Percentiles rank a stretch among this genome's conserved stretches.
These are phyloP conservation scores for Aspergillus asperescens DNA, from an alignment of 495 filamentous ascomycete species.

Conservation along the genomic window DNA sequence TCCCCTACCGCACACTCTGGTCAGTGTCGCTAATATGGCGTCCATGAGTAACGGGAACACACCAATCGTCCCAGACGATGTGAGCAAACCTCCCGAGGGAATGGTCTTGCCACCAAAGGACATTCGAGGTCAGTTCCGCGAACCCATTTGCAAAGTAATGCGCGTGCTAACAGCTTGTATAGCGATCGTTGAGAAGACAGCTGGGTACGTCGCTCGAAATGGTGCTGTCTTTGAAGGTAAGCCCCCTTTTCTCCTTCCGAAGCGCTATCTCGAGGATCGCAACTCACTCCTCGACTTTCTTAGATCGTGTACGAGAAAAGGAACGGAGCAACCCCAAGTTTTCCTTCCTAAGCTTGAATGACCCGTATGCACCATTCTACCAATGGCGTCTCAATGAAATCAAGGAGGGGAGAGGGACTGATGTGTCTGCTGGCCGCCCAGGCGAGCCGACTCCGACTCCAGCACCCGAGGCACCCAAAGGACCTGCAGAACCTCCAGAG, in stretches of 20 bases:
- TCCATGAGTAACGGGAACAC: conserved; percentile 56
- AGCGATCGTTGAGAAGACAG: conserved; percentile 90
- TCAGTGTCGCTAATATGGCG: conserved; percentile 41
- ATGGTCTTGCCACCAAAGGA: conserved; percentile 81
- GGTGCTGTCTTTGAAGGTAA: conserved; percentile 74
- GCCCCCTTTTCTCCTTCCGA: conserved; percentile 8
- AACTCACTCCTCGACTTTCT: conserved; percentile 14
- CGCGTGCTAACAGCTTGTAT: conserved; percentile 7
- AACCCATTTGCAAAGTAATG: neutral
- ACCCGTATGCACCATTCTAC: conserved; percentile 86
- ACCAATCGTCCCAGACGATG: conserved; percentile 43
- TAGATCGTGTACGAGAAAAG: conserved; percentile 79
- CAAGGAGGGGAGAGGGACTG: conserved; percentile 72
- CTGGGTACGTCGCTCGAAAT: conserved; percentile 82
- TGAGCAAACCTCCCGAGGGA: conserved; percentile 72
- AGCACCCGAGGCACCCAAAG: conserved; percentile 64
- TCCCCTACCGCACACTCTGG: neutral
- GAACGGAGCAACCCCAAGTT: conserved; percentile 84
- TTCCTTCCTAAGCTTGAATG: conserved; percentile 74
- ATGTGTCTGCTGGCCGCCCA: conserved; percentile 69
- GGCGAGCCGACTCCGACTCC: conserved; percentile 54
- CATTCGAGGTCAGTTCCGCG: conserved; percentile 54
- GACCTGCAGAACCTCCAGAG: conserved; percentile 79
- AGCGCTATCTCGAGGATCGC: neutral
- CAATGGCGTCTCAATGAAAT: conserved; percentile 85